These are phyloP conservation scores for Dillenia suffruticosa DNA, from an alignment of 164 flowering plant genomes.

Conservation along the genomic window DNA sequence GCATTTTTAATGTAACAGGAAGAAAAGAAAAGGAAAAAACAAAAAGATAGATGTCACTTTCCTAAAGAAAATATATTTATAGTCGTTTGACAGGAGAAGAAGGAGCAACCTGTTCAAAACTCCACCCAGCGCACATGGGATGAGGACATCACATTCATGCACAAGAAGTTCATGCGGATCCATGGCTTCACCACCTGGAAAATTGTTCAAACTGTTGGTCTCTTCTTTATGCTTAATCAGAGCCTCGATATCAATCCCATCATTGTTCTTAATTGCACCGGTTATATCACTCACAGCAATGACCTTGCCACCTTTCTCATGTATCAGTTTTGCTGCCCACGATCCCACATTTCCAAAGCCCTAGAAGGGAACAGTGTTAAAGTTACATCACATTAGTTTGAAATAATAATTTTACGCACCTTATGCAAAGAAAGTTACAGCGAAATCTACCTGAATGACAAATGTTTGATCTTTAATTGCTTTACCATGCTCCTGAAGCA, in stretches of 20 bases:
- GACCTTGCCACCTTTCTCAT: slow-evolving; percentile 71
- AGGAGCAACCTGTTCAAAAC: slow-evolving; percentile 63
- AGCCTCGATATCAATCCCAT: slow-evolving; percentile 55
- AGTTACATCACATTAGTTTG: neutral
- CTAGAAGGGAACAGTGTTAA: slow-evolving; percentile 20
- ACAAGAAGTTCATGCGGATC: slow-evolving; percentile 53
- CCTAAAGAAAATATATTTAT: no score
- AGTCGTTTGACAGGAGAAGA: neutral
- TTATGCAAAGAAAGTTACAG: neutral
- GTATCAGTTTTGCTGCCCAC: slow-evolving; percentile 71
- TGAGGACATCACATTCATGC: slow-evolving; percentile 80
- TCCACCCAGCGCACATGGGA: slow-evolving; percentile 86
- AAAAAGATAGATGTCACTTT: no score
- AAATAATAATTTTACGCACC: neutral
- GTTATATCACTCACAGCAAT: slow-evolving; percentile 74
- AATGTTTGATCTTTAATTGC: slow-evolving; percentile 40
- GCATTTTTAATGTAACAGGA: no score
- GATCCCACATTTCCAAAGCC: slow-evolving; percentile 88
- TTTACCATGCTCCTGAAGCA: slow-evolving; percentile 73
- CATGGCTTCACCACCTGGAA: slow-evolving; percentile 58
- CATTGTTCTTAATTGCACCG: slow-evolving; percentile 53
- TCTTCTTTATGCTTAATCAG: slow-evolving; percentile 50
- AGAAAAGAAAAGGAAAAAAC: no score
- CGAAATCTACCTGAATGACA: slow-evolving; percentile 28
- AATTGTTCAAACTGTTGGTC: slow-evolving; percentile 38